phyloP scores from a whole-genome alignment of 2,329 filamentous ascomycete genomes.

The Boeremia lycopersici region DNA sequence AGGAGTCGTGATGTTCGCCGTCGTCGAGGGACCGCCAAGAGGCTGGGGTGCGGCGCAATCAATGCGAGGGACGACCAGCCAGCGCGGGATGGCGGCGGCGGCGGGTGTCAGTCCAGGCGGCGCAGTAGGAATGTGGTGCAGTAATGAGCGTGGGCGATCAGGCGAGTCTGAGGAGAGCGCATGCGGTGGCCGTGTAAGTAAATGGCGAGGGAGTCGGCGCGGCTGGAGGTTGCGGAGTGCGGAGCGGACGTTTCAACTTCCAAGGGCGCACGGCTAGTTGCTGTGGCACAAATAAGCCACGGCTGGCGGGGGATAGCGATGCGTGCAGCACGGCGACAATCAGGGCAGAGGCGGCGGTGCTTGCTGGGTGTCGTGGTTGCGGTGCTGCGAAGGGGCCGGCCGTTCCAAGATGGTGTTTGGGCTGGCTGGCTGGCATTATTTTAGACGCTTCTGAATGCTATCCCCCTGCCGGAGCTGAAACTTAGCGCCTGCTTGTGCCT shows the following conservation, averaged over 20 bases:
- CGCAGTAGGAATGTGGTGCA: conserved; percentile 2
- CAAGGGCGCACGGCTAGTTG: conserved; percentile 17
- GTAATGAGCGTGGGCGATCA: conserved; percentile 8
- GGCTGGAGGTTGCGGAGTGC: conserved; percentile 14
- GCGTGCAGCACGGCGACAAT: not conserved
- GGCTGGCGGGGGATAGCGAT: conserved; percentile 8
- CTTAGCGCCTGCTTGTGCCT: conserved; percentile 15
- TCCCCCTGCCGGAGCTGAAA: conserved; percentile 17
- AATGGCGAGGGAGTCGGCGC: conserved; percentile 3
- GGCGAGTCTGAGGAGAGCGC: conserved; percentile 7
- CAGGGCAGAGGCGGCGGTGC: conserved; percentile 4
- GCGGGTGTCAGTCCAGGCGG: not conserved
- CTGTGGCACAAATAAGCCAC: conserved; percentile 4
- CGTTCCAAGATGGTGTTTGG: conserved; percentile 6
- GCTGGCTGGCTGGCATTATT: conserved; percentile 7
- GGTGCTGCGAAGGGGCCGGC: conserved; percentile 6
- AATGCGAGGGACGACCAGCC: conserved; percentile 29
- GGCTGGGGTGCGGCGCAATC: conserved; percentile 33
- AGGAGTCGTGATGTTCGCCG: conserved; percentile 8
- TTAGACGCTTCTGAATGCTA: conserved; percentile 4
- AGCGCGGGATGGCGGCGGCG: conserved; percentile 19
- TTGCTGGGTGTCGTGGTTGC: conserved; percentile 1
- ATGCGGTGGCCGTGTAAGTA: conserved; percentile 4
- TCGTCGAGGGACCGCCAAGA: conserved; percentile 30
- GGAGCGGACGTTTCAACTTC: conserved; percentile 2